Conservation (phyloP, 257 asterid genomes). For the Solanum medicagineum region DNA sequence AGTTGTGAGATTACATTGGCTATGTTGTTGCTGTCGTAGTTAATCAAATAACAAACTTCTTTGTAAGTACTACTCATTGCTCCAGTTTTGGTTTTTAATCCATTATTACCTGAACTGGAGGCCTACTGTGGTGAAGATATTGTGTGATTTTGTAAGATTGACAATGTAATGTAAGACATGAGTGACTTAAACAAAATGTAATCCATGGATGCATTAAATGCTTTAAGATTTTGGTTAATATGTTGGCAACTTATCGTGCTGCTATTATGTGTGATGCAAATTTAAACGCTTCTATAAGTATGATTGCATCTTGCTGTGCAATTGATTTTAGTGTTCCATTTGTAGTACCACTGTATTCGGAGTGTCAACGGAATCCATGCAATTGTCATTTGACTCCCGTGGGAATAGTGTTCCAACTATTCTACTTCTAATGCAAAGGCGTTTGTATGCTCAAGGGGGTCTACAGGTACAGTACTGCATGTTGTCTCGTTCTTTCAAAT, state of each 20-base stretch:
- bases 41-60: neutral
- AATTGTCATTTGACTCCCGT: conserved; percentile 71
- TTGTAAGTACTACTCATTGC: neutral
- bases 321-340: conserved; percentile 15
- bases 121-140: neutral
- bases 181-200: neutral
- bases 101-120: neutral
- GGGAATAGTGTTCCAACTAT: conserved; percentile 94
- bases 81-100: neutral
- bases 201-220: neutral
- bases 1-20: neutral
- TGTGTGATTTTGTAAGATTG: neutral
- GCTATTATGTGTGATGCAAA: neutral
- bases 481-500: neutral
- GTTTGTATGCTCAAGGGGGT: conserved; percentile 79
- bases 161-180: neutral
- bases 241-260: neutral
- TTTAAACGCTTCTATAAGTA: neutral
- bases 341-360: conserved; percentile 94
- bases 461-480: conserved; percentile 39
- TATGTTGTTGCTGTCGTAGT: neutral
- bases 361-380: conserved; percentile 98
- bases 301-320: neutral
- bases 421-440: conserved; percentile 80
- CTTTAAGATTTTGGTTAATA: neutral